A percentile compares a stretch with the other conserved stretches of the same genome.
phyloP scores from a whole-genome alignment of 495 filamentous ascomycete species.

The Xylaria flabelliformis region DNA sequence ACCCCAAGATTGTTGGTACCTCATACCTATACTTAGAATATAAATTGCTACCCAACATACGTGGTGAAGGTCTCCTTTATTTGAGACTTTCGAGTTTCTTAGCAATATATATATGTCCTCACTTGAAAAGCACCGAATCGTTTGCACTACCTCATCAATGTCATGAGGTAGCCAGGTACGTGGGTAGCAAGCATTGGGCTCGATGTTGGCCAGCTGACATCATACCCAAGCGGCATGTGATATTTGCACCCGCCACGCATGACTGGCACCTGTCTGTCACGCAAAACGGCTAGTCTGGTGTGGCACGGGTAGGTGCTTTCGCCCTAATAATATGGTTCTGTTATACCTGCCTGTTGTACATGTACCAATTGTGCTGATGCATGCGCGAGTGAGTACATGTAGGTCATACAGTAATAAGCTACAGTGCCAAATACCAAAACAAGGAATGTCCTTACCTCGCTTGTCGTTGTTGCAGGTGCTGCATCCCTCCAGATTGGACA shows the following conservation, averaged over 20 bases:
- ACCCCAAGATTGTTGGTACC: background rate
- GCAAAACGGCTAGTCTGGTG: background rate
- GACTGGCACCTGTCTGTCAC: constrained; percentile 32
- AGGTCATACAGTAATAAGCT: constrained; percentile 23
- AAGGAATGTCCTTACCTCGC: constrained; percentile 23
- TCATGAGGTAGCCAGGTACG: constrained; percentile 9
- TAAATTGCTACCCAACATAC: background rate
- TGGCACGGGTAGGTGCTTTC: constrained; percentile 2
- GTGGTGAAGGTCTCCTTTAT: background rate
- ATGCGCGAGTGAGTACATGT: background rate
- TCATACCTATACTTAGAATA: background rate
- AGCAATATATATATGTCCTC: background rate
- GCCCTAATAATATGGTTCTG: constrained; percentile 21
- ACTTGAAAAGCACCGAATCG: constrained; percentile 1
- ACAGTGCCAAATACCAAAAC: constrained; percentile 7
- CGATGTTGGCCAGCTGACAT: constrained; percentile 35
- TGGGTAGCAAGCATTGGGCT: constrained; percentile 10
- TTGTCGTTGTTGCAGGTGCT: constrained; percentile 23
- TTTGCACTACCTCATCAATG: background rate
- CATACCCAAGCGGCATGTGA: constrained; percentile 41
- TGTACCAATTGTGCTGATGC: background rate
- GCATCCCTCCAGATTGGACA: constrained; percentile 11
- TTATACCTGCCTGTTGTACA: constrained; percentile 25
- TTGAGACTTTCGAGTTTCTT: background rate
- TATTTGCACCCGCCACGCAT: constrained; percentile 28